Percentiles rank a stretch among this genome's conserved stretches.
Conservation (phyloP, 371 early-diverging fungal genomes). For the Zancudomyces culisetae region DNA sequence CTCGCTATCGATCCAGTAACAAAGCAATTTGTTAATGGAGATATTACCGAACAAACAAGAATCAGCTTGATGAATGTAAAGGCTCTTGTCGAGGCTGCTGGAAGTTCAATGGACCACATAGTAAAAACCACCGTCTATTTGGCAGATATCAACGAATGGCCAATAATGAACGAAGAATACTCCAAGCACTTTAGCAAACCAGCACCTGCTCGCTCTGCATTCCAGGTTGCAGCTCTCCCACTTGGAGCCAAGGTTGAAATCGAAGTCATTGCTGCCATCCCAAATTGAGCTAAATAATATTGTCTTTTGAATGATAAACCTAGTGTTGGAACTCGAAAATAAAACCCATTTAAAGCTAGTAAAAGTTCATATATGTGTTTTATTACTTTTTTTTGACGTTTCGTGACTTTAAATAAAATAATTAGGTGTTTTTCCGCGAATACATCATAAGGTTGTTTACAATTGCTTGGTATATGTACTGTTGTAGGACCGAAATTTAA, state of each 20-base stretch:
- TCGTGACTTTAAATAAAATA: no score
- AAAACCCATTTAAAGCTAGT: no score
- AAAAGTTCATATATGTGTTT: no score
- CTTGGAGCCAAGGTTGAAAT: slow-evolving; percentile 77
- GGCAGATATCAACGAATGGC: slow-evolving; percentile 75
- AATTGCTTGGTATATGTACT: no score
- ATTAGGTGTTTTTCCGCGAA: no score
- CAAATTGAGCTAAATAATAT: not conserved
- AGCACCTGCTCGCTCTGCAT: slow-evolving; percentile 71
- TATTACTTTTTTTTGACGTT: no score
- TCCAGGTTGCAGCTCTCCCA: slow-evolving; percentile 80
- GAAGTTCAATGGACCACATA: slow-evolving; percentile 49
- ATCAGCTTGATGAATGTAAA: slow-evolving; percentile 41
- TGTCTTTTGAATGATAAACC: no score
- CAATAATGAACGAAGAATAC: slow-evolving; percentile 66
- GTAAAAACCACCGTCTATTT: slow-evolving; percentile 87
- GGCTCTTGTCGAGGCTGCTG: slow-evolving; percentile 54
- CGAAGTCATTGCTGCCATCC: slow-evolving; percentile 51
- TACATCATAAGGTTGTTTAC: no score
- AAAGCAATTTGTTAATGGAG: slow-evolving; percentile 38
- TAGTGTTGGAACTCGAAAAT: no score
- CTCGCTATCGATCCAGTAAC: slow-evolving; percentile 44
- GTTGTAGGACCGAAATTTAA: no score
- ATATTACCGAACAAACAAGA: slow-evolving; percentile 44
- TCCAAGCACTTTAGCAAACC: slow-evolving; percentile 39